Evolutionary conservation across 2,329 filamentous ascomycete genomes (phyloP), one percentile per base, ranked within the genome.

Genomic region (Ampelomyces quisqualis): DNA sequence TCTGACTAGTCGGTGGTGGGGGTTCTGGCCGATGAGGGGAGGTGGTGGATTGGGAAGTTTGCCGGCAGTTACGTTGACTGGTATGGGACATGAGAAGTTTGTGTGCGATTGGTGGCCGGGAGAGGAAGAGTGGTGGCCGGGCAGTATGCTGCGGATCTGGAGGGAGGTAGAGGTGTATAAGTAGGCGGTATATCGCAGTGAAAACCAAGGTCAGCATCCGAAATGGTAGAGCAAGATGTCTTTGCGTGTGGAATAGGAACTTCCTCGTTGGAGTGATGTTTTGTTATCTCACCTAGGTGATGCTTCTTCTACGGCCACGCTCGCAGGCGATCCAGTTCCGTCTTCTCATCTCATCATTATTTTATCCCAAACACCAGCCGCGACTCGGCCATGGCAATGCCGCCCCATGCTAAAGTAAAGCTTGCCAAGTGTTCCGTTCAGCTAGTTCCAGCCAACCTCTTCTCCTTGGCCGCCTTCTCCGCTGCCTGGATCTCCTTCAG

Each of bases 401-500:
- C 21, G 21, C 22, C 22, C 22, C 22, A n/a, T n/a, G n/a, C 3
- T 4, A 28, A 14, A 28, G 15, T 13, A 28, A 28, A 28, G 6
- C 23, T 10, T 3, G 13, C 4, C 23, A 26, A 3, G 9, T 3
- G 4, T n/a, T 5, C 10, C 18, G 6, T 22, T 50, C 34, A 60
- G 30, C 33, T 49, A 18, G 44, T 34, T 2, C 50, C 56, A 14
- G 34, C 77, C 51, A 94, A 72, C 43, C 86, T 78, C 57, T 73
- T 71, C 77, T 96, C 90, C 50, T 88, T 83, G 77, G 86, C 90
- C 54, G 70, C 64, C 72, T 77, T 84, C 73, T 95, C 88, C 40
- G 77, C 69, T 28, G 81, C 73, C 63, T 75, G 80, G 43, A 90
- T 71, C 34, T 80, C 76, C 34, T 76, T 76, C 30, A 95, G 60